Evolutionary conservation across 441 rosid species (phyloP).

Genomic region (Flueggea neowawraea): DNA sequence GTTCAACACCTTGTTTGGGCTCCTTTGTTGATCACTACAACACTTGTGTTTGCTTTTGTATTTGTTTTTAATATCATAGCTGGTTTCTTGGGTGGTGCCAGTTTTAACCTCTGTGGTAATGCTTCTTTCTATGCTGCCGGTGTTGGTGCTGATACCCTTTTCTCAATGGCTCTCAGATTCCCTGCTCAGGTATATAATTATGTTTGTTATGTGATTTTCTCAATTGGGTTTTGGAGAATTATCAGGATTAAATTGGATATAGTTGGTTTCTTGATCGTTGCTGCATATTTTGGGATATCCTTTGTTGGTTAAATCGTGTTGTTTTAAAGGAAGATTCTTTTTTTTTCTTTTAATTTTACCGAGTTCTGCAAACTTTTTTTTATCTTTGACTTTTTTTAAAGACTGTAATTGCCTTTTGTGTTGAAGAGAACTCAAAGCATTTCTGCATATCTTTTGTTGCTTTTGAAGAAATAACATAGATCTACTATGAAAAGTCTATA

Average conservation of each 20-base stretch:
- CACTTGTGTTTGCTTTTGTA: conserved; percentile 54
- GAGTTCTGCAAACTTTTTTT: no score
- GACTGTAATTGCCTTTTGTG: no score
- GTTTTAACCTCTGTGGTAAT: conserved; percentile 76
- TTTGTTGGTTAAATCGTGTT: no score
- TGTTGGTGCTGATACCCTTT: conserved; percentile 58
- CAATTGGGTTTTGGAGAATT: no score
- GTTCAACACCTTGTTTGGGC: conserved; percentile 46
- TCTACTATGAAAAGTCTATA: background rate
- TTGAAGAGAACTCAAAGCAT: no score
- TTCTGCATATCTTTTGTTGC: background rate
- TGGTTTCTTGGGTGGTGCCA: conserved; percentile 68
- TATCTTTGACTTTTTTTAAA: no score
- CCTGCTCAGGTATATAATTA: conserved; percentile 69
- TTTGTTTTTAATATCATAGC: conserved; percentile 53
- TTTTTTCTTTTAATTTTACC: no score
- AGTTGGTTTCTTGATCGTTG: no score
- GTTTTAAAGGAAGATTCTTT: no score
- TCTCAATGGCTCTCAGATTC: conserved; percentile 83
- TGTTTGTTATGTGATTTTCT: background rate
- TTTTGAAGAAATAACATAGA: background rate
- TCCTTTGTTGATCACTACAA: conserved; percentile 42
- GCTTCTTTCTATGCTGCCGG: conserved; percentile 86
- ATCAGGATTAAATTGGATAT: no score
- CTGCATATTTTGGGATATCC: no score